Evolutionary conservation across 495 filamentous ascomycete species (phyloP).

Genomic region (Lepidopterella palustris): DNA sequence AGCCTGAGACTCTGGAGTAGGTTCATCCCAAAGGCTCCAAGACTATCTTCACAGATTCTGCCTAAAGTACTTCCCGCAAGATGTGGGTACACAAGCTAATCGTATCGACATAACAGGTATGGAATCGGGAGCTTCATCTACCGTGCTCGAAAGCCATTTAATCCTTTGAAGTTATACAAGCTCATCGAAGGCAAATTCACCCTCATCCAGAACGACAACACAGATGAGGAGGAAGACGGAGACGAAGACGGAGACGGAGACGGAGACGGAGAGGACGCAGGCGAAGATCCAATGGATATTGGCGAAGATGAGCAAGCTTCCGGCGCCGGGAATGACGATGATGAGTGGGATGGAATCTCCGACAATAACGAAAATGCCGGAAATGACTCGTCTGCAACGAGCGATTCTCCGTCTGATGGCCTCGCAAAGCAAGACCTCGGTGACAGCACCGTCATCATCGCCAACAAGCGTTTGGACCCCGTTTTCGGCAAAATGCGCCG

Average conservation of each 20-base stretch:
- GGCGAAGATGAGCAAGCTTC: too few relatives aligned
- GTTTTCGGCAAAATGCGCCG: conserved; percentile 41
- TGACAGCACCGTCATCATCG: conserved; percentile 32
- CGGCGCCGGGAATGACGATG: not conserved
- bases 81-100: conserved; percentile 7
- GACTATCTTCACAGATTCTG: not conserved
- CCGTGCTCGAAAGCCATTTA: conserved; percentile 46
- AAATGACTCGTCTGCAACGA: not conserved
- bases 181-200: conserved; percentile 52
- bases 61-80: too few relatives aligned
- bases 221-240: conserved; percentile 35
- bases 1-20: conserved; percentile 52
- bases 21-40: too few relatives aligned
- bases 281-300: conserved; percentile 7
- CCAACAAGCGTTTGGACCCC: conserved; percentile 42
- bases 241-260: conserved; percentile 38
- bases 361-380: not conserved
- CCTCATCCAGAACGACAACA: conserved; percentile 42
- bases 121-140: conserved; percentile 54
- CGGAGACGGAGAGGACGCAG: conserved; percentile 34
- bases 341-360: not conserved
- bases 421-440: not conserved
- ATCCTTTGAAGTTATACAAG: conserved; percentile 44
- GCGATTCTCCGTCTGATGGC: not conserved
- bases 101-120: conserved; percentile 33